Evolutionary conservation across 2,329 filamentous ascomycete genomes (phyloP), one percentile per base, ranked within the genome.

Genomic region (Blastomyces parvus): DNA sequence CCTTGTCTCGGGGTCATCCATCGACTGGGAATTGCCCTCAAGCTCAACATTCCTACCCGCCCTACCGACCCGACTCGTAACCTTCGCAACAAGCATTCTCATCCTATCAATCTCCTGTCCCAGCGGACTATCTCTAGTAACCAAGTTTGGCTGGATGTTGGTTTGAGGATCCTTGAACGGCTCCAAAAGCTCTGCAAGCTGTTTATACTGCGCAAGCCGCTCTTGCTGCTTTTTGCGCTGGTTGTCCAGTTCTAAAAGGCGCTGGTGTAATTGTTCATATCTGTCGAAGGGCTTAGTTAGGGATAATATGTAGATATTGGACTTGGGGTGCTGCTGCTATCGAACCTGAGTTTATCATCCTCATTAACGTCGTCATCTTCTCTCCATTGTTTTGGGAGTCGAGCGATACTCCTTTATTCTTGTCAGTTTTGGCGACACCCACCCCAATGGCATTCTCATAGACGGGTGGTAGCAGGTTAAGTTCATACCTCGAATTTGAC

Each of bases 111-210:
- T 64, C 68, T 84, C 82, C 19, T 75, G 72, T 14, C 74, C 74
- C 60, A 85, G 71, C 63, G 81, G 79, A 13, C 79, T 79, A 67
- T 84, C 81, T 60, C 76, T 75, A 42, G 80, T 81, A 40, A 82
- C 77, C 30, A 85, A 72, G 66, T 84, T 84, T 1, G 82, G 81
- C 66, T 84, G 82, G 50, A 84, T 77, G 60, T 78, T 80, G 48
- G 76, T 71, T 64, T 78, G 77, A 0, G 82, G 80, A 33, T 80
- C 72, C 38, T 76, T 70, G 62, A 83, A 82, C 1, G 82, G 81
- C 63, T 78, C 76, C 4, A 84, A 70, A 38, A 83, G 70, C 25
- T 68, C 69, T 48, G 78, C 73, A 11, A 84, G 69, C 33, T 78
- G 77, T 44, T 74, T 76, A 48, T 82, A 78, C 60, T 80, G 78